Evolutionary conservation across 2,329 filamentous ascomycete species (phyloP).

Genomic region (Thielaviopsis populi): DNA sequence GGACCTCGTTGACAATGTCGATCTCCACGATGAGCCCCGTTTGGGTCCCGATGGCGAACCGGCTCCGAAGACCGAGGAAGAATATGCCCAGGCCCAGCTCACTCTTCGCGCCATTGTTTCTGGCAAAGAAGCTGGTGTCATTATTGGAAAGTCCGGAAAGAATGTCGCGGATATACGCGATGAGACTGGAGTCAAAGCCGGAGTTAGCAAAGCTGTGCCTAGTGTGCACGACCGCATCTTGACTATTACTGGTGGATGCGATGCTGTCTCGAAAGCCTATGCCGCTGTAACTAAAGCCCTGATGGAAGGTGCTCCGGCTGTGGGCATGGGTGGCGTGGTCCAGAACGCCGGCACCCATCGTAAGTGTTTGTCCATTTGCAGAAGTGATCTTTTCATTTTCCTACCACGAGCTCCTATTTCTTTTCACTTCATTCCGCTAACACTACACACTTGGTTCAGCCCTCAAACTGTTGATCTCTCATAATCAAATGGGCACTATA

Average conservation of each 20-base stretch:
- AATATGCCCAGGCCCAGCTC: conserved; percentile 83
- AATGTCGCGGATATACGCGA: conserved; percentile 95
- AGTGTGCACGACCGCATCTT: conserved; percentile 94
- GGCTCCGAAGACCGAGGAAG: conserved; percentile 83
- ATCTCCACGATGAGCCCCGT: conserved; percentile 46
- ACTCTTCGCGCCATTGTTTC: conserved; percentile 96
- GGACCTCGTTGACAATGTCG: conserved; percentile 46
- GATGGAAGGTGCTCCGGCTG: conserved; percentile 80
- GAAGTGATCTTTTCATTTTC: background rate
- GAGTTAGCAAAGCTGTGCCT: conserved; percentile 96
- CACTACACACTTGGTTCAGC: conserved; percentile 38
- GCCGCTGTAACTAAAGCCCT: conserved; percentile 82
- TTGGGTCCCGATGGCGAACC: conserved; percentile 61
- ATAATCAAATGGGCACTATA: conserved; percentile 99
- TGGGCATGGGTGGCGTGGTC: conserved; percentile 90
- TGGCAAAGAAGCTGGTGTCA: conserved; percentile 96
- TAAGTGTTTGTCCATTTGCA: conserved; percentile 38
- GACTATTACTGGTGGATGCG: conserved; percentile 81
- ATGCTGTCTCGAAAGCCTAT: conserved; percentile 82
- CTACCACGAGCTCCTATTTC: background rate
- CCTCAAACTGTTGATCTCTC: conserved; percentile 93
- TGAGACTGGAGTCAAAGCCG: conserved; percentile 93
- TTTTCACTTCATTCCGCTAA: background rate
- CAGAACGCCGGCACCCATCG: conserved; percentile 84
- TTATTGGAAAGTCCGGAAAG: conserved; percentile 97